Base-by-base conservation (phyloP, 2,329 filamentous ascomycete species). In the Myriosclerotinia curreyana region DNA sequence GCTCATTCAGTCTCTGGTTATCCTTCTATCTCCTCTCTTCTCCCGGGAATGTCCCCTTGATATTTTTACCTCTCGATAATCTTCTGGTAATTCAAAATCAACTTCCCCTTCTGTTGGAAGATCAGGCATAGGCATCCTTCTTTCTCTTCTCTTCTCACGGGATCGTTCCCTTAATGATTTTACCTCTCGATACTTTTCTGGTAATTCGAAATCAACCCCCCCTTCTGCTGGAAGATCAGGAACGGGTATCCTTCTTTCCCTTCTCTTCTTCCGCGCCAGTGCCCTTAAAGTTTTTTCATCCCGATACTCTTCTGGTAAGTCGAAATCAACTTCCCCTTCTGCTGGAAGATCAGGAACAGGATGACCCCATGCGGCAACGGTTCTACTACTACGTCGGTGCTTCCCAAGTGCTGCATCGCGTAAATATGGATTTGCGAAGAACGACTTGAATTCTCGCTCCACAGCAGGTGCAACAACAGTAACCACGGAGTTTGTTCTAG, bases 351-450 rank as follows among this genome's bases (percentile, higher is more conserved):
- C 91, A 0, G 93, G 93, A 25, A 98, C 77, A 0, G 89, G 83
- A 34, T 88, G 84, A 0, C 94, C 94, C 83, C 95, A 98, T 4
- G 93, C 94, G 55, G 89, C 80, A 20, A 87, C 81, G 60, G 83
- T 90, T 58, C 91, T 83, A 51, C 86, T 85, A 58, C 86, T 85
- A 60, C 90, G 86, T 46, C 92, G 83, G 56, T 85, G 81, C 69
- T 86, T 86, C 66, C 86, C 88, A n/a, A 96, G 77, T 12, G 93
- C 92, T 8, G 87, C 85, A 28, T 92, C 90, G 34, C 94, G 88
- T 66, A 94, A 83, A 72, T 96, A 87, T 31, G 72, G 70, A 48
- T 83, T 86, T 22, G 82, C 76, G 74, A 92, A 98, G 78, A 97
- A 97, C 0, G 91, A 96, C n/a, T 81, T 89, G 73, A 97, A 92